Conservation (phyloP, 2,329 filamentous ascomycete species). For the Sarocladium brachiariae region DNA sequence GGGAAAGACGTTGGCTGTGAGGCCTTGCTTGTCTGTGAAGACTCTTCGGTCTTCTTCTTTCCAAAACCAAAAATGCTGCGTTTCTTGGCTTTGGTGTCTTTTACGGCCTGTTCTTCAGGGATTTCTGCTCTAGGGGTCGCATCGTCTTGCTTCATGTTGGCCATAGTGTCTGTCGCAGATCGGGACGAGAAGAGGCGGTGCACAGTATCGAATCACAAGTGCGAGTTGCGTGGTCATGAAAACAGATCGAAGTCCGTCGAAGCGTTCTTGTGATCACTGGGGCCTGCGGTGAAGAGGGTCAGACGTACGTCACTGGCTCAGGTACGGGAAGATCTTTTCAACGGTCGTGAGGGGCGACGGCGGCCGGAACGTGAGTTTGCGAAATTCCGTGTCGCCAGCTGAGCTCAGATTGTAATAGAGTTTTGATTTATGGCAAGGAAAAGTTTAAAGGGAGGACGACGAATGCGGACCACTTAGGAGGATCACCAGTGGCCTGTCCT, state of each 20-base stretch:
- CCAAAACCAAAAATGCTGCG: conserved; percentile 54
- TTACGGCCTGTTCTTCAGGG: conserved; percentile 20
- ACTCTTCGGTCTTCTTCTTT: conserved; percentile 49
- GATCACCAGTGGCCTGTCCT: conserved; percentile 6
- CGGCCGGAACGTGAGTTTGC: not conserved
- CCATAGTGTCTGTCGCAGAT: conserved; percentile 13
- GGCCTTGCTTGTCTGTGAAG: conserved; percentile 29
- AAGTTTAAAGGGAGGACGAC: not conserved
- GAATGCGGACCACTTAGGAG: conserved; percentile 5
- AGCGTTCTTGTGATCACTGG: not conserved
- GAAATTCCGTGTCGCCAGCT: not conserved
- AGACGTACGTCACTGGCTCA: conserved; percentile 4
- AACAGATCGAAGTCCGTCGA: not conserved
- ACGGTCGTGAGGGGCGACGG: not conserved
- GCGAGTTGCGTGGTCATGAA: not conserved
- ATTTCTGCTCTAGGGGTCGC: conserved; percentile 26
- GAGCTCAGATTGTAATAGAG: not conserved
- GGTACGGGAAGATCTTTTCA: not conserved
- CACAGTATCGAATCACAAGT: not conserved
- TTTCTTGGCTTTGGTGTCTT: conserved; percentile 34
- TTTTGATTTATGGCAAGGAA: not conserved
- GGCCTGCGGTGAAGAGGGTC: not conserved
- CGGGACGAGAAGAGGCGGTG: not conserved
- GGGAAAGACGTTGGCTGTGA: conserved; percentile 26
- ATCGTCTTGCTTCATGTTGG: conserved; percentile 21